phyloP scores from a whole-genome alignment of 2,329 filamentous ascomycete genomes.

The Chaetoscypha palmicola region DNA sequence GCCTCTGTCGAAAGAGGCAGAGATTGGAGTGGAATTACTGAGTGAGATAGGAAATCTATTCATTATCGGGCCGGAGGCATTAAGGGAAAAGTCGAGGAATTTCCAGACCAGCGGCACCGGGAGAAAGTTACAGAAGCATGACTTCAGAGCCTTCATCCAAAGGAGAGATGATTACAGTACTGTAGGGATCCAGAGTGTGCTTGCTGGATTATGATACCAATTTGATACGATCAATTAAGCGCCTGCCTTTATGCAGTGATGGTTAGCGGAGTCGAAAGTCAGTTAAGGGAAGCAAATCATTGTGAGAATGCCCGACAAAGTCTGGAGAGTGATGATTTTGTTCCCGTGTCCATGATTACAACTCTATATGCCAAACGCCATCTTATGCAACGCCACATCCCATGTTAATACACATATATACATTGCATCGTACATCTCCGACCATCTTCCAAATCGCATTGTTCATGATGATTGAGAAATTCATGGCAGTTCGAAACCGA shows the following conservation, averaged over 20 bases:
- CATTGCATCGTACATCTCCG: no score
- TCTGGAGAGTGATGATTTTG: slow-evolving; percentile 22
- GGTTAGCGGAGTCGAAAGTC: no score
- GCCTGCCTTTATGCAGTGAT: no score
- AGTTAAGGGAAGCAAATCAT: background rate
- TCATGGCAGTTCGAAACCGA: slow-evolving; percentile 63
- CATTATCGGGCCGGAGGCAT: slow-evolving; percentile 77
- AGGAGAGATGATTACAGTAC: slow-evolving; percentile 77
- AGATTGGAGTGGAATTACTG: slow-evolving; percentile 70
- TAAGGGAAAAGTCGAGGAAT: slow-evolving; percentile 62
- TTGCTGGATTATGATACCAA: slow-evolving; percentile 42
- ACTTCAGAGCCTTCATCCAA: slow-evolving; percentile 78
- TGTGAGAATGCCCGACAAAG: background rate
- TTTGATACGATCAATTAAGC: no score
- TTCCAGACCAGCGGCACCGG: slow-evolving; percentile 39
- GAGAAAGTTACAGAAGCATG: slow-evolving; percentile 55
- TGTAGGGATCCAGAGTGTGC: slow-evolving; percentile 73
- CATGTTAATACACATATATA: slow-evolving; percentile 4
- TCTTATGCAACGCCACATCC: slow-evolving; percentile 19
- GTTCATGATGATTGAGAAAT: slow-evolving; percentile 3
- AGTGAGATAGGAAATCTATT: slow-evolving; percentile 94
- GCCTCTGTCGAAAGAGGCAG: slow-evolving; percentile 63
- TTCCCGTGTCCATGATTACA: slow-evolving; percentile 9
- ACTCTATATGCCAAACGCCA: slow-evolving; percentile 19
- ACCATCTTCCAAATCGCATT: no score